A percentile compares a stretch with the other conserved stretches of the same genome.
These are phyloP conservation scores for Rhytidiadelphus loreus DNA, from an alignment of 225 moss, liverwort and hornwort species.

Conservation along the genomic window DNA sequence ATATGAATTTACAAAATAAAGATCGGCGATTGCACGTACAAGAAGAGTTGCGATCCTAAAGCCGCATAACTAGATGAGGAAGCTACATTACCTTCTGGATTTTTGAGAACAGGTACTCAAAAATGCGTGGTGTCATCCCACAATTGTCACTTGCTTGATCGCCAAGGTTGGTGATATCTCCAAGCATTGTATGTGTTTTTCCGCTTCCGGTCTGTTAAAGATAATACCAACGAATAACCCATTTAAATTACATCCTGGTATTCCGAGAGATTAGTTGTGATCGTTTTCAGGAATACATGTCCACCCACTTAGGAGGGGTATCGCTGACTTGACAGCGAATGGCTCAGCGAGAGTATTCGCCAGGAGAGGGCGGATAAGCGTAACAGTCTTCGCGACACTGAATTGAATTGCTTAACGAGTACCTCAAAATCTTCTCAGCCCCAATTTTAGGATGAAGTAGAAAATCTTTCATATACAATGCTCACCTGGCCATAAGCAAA, in stretches of 20 bases:
- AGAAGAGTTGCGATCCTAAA: neutral
- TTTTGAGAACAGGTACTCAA: constrained; percentile 47
- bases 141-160: constrained; percentile 20
- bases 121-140: constrained; percentile 52
- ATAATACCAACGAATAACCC: neutral
- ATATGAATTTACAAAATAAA: neutral
- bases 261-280: neutral
- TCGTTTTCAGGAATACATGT: neutral
- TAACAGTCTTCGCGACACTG: neutral
- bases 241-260: neutral
- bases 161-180: constrained; percentile 20
- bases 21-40: neutral
- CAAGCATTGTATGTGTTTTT: constrained; percentile 53
- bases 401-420: neutral
- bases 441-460: neutral
- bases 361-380: neutral
- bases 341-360: neutral
- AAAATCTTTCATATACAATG: neutral
- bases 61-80: neutral
- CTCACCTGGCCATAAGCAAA: constrained; percentile 86
- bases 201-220: constrained; percentile 42
- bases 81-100: constrained; percentile 27
- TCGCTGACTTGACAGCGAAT: neutral
- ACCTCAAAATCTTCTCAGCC: neutral
- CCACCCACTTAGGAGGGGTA: neutral